Evolutionary conservation across 768 basidiomycete genomes (phyloP), one percentile per base, ranked within the genome.

Genomic region (Cyclocybe aegerita): DNA sequence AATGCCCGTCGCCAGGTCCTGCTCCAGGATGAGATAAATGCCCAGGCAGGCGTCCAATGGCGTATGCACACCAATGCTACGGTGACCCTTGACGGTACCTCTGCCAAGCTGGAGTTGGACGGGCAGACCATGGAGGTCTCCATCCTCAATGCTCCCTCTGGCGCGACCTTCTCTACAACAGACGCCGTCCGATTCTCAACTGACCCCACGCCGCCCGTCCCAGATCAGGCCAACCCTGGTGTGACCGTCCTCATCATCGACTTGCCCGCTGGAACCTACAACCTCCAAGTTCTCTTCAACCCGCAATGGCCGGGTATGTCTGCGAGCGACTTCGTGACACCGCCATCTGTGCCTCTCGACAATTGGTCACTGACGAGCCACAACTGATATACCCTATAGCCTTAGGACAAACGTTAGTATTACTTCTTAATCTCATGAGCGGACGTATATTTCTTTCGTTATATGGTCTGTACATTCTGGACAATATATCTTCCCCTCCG

Each of bases 41-140:
- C 84, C 2, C 67, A 76, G 32, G 73, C 66, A 5, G 58, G 75
- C 15, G 66, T 97, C 40, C 80, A 86, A 72, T 97, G 96, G 96
- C 85, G 93, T 41, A 90, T 91, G 78, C 94, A 98, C 69, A 98
- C 96, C 49, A 98, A 98, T 69, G 95, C 96, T 9, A 92, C 93
- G 3, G 67, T 92, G 34, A 60, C 65, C 49, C 61, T 65, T 38
- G 65, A 67, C 46, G 84, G 86, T 31, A 80, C 78, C 4, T 80
- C 85, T 1, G 96, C 93, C 1, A 91, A 86, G 3, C 73, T 99
- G 54, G 72, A 69, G 6, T 80, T 95, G 44, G 89, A 79, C 39
- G 84, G 80, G 30, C 70, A 90, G 66, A 86, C 79, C 37, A 69
- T 92, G 72, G 64, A 72, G 46, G 80, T 93, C 53, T 64, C 75